Base-by-base conservation (phyloP, 306 rosid genomes). In the Inga laurina region DNA sequence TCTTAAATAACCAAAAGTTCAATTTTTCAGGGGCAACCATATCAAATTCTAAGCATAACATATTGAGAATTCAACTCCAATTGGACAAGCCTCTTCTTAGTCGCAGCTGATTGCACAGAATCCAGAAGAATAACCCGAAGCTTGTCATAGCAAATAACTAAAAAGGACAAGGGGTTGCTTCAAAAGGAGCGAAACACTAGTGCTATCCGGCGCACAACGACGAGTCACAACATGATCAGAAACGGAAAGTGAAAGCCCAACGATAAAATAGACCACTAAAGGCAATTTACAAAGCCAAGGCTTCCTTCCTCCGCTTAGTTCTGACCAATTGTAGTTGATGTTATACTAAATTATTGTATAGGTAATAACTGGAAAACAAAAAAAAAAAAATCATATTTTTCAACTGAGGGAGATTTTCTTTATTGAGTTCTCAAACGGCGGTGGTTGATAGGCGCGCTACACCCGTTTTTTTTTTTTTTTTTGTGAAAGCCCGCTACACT, bases 171-270 rank as follows among this genome's bases (percentile, higher is more conserved):
- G 35, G 54, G 93, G 87, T 93, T 88, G 97, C 98, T 94, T 94
- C 84, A 87, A 85, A 85, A 82, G 78, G 88, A 86, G 91, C 90
- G 84, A 75, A 88, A 77, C 84, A 18, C 54, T 72, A 78, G 86
- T 82, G 83, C 82, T 37, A 87, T 51, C 65, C 85, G 75, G 81
- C 80, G 79, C 37, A 56, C 75, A 76, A 69, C 62, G 64, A 76
- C 84, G 75, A 68, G 66, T 67, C 49, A 51, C 75, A 72, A 39
- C 79, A 82, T 86, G 91, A 90, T 89, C 94, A 87, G 91, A 86
- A 70, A 69, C 45, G 81, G 97, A 95, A 89, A 91, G 82, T 51
- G 97, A 95, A 86, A 91, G 91, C 84, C 84, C 87, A 93, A 86
- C 98, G 87, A 92, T 93, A 85, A 79, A 89, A 87, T 88, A 83